Evolutionary conservation across 208 protist genomes (phyloP).

Genomic region (Balamuthia mandrillaris): DNA sequence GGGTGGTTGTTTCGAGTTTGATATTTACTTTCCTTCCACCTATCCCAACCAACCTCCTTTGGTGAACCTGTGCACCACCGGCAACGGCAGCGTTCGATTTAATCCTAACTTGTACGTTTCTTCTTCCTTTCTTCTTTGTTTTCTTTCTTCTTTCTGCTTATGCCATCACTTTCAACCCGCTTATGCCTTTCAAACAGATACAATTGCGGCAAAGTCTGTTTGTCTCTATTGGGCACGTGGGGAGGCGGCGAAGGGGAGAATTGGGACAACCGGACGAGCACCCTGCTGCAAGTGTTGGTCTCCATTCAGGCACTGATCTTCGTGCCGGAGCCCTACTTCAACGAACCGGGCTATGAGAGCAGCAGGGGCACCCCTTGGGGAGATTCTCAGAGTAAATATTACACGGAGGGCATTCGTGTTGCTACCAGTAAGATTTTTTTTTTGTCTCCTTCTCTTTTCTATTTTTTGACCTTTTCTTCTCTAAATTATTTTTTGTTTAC

Average conservation of each 20-base stretch:
- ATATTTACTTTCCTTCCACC: neutral
- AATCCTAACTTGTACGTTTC: slow-evolving; percentile 2
- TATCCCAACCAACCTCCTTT: neutral
- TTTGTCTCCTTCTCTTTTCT: too few species aligned
- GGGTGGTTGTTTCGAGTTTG: slow-evolving; percentile 24
- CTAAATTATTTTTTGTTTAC: too few species aligned
- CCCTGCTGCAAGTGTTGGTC: neutral
- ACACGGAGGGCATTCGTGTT: too few species aligned
- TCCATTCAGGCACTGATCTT: slow-evolving; percentile 1
- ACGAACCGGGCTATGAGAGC: neutral
- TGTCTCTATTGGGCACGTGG: slow-evolving; percentile 14
- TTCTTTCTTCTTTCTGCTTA: neutral
- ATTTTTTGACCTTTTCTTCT: too few species aligned
- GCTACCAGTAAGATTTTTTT: too few species aligned
- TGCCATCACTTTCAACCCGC: neutral
- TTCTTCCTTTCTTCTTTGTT: neutral
- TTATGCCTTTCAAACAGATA: too few species aligned
- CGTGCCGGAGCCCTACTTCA: slow-evolving; percentile 7
- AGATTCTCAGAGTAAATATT: too few species aligned
- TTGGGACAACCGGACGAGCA: neutral
- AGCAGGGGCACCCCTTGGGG: too few species aligned
- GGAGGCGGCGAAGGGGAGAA: neutral
- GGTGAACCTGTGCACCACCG: neutral
- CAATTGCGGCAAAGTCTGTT: neutral
- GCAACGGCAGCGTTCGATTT: neutral